phyloP scores from a whole-genome alignment of 106 monocot species.

The Hemerocallis citrina region DNA sequence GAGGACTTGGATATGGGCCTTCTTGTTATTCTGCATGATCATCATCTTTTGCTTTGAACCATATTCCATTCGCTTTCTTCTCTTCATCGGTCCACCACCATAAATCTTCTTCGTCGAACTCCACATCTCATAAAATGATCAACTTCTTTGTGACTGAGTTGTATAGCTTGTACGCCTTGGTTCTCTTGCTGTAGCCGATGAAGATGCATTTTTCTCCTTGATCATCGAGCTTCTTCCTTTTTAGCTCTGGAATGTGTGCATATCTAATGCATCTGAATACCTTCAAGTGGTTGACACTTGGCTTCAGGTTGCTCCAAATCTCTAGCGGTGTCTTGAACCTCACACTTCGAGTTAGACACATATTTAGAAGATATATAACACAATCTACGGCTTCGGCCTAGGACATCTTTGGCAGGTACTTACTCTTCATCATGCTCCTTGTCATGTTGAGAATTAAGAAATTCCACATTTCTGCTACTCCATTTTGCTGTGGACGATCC shows the following conservation, averaged over 20 bases:
- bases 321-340: not conserved
- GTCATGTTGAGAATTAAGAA: not conserved
- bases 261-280: not conserved
- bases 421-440: constrained; percentile 5
- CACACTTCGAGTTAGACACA: not conserved
- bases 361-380: constrained; percentile 5
- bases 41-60: no score
- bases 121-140: not conserved
- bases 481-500: constrained; percentile 4
- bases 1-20: no score
- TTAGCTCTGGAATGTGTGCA: not conserved
- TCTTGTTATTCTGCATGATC: no score
- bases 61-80: not conserved
- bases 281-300: not conserved
- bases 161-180: constrained; percentile 1
- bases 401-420: not conserved
- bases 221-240: not conserved
- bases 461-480: constrained; percentile 1
- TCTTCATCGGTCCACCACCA: not conserved
- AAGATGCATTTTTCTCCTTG: not conserved
- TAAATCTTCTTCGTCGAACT: not conserved
- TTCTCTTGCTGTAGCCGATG: not conserved
- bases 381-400: constrained; percentile 5
- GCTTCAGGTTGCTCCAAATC: not conserved
- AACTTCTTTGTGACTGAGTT: not conserved